A percentile compares a stretch with the other conserved stretches of the same genome.
Evolutionary conservation across 805 yeast genomes (phyloP).

Genomic region (Candida arabinofermentans): DNA sequence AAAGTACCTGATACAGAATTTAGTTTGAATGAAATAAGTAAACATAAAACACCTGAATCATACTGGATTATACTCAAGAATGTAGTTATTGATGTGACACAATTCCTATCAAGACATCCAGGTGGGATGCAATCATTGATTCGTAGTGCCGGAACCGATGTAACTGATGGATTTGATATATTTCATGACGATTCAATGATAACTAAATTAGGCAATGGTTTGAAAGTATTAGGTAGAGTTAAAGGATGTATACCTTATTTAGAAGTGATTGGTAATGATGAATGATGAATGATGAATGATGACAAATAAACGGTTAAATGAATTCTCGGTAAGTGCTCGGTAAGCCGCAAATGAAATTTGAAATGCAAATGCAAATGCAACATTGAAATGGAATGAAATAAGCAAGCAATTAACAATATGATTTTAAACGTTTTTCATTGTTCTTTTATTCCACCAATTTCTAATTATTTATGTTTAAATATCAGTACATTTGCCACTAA

Average conservation of each 20-base stretch:
- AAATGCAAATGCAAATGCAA: no score
- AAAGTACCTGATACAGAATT: slow-evolving; percentile 46
- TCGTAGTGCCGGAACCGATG: slow-evolving; percentile 71
- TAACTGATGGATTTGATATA: slow-evolving; percentile 54
- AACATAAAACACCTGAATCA: slow-evolving; percentile 41
- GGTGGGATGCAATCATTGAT: slow-evolving; percentile 75
- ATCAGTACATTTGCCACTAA: no score
- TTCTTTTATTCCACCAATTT: no score
- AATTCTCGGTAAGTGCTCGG: no score
- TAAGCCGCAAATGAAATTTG: no score
- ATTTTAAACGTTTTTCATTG: no score
- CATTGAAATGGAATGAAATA: no score
- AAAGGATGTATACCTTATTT: slow-evolving; percentile 43
- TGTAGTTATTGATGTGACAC: slow-evolving; percentile 45
- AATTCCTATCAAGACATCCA: slow-evolving; percentile 48
- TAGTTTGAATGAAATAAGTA: slow-evolving; percentile 42
- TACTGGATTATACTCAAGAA: slow-evolving; percentile 55
- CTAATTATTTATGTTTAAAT: no score
- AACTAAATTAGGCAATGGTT: slow-evolving; percentile 40
- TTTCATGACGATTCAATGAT: slow-evolving; percentile 56
- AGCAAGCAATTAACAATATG: no score
- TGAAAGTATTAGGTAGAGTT: slow-evolving; percentile 47
- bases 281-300: neutral
- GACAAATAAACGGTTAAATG: neutral
- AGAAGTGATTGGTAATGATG: slow-evolving; percentile 16